Conservation (phyloP, 2,329 filamentous ascomycete genomes). For the Huntiella moniliformis region DNA sequence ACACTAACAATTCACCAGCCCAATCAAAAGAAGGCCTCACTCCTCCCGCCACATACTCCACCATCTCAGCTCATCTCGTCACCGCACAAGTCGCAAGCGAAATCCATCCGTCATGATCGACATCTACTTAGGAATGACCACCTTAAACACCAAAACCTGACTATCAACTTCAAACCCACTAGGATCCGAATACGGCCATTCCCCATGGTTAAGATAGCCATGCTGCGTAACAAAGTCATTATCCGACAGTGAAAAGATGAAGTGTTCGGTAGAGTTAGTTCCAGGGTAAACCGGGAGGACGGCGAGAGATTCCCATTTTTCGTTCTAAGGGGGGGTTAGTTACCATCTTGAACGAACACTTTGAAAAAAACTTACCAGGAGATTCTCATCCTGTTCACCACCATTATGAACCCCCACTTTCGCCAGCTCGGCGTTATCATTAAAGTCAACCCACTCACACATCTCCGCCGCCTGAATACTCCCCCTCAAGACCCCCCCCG, state of each 20-base stretch:
- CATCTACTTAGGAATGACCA: conserved; percentile 20
- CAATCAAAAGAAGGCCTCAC: too few relatives aligned
- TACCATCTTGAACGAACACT: too few relatives aligned
- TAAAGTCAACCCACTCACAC: conserved; percentile 50
- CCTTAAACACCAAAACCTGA: conserved; percentile 44
- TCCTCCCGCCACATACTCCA: too few relatives aligned
- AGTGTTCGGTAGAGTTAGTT: conserved; percentile 34
- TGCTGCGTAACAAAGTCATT: conserved; percentile 63
- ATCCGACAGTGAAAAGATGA: conserved; percentile 47
- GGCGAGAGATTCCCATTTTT: conserved; percentile 59
- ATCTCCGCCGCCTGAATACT: conserved; percentile 38
- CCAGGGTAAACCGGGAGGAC: conserved; percentile 36
- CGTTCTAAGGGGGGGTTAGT: conserved; percentile 28
- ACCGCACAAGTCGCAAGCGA: too few relatives aligned
- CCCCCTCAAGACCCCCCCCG: conserved; percentile 30
- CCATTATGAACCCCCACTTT: conserved; percentile 53
- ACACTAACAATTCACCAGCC: too few relatives aligned
- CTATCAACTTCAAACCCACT: conserved; percentile 40
- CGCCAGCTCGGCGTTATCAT: conserved; percentile 43
- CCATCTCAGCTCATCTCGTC: too few relatives aligned
- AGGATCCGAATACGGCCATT: conserved; percentile 34
- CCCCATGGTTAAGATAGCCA: conserved; percentile 39
- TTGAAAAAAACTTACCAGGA: conserved; percentile 25
- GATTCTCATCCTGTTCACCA: conserved; percentile 33
- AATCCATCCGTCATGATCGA: too few relatives aligned